Conservation (phyloP, 148 eudicot species). For the Cornus controversa region DNA sequence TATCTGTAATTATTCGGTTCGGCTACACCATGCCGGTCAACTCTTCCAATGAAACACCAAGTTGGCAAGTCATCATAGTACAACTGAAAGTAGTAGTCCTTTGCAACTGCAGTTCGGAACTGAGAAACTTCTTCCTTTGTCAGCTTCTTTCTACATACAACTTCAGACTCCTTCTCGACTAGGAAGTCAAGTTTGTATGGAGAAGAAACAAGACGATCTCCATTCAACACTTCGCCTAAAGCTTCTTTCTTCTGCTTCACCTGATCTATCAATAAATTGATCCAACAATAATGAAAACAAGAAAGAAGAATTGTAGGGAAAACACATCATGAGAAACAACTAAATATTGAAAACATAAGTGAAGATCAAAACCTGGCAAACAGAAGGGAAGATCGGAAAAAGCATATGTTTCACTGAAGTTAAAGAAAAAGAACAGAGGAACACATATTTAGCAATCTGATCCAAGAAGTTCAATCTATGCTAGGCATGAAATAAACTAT, state of each 20-base stretch:
- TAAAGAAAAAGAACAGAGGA: not conserved
- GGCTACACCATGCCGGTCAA: not conserved
- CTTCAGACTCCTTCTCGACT: constrained; percentile 13
- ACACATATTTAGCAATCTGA: not conserved
- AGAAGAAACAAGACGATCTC: constrained; percentile 22
- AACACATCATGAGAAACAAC: not conserved
- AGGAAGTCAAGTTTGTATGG: constrained; percentile 19
- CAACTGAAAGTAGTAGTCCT: constrained; percentile 22
- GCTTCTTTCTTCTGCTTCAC: constrained; percentile 26
- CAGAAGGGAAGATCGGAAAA: constrained; percentile 28
- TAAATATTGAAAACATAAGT: not conserved
- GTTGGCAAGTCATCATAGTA: constrained; percentile 27
- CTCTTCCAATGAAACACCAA: constrained; percentile 12
- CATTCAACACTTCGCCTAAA: constrained; percentile 27
- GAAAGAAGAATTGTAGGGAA: not conserved
- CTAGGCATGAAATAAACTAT: not conserved
- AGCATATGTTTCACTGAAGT: constrained; percentile 27
- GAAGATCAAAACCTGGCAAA: constrained; percentile 18
- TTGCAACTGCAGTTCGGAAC: constrained; percentile 20
- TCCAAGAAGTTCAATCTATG: not conserved
- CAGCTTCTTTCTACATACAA: constrained; percentile 25
- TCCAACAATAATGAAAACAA: not conserved
- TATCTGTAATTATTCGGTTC: not conserved
- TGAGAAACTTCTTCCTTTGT: constrained; percentile 26
- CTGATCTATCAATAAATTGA: constrained; percentile 5